phyloP scores from a whole-genome alignment of 2,329 filamentous ascomycete genomes.

The Simplicillium aogashimaense region DNA sequence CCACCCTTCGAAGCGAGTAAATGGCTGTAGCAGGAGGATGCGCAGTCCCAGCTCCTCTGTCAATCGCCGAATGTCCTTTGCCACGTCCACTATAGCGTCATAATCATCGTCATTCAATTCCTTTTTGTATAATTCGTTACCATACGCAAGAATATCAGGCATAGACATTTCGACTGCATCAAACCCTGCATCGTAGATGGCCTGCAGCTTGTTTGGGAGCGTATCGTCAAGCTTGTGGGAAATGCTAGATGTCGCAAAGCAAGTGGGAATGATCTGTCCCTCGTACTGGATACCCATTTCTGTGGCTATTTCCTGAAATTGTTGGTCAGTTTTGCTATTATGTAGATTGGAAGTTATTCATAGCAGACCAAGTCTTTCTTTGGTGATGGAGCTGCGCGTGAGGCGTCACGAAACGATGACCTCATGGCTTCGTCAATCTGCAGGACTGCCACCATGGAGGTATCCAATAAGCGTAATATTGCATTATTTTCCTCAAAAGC shows the following conservation, averaged over 20 bases:
- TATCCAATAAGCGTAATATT: too few relatives aligned
- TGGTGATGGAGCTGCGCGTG: too few relatives aligned
- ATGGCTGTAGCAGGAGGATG: conserved; percentile 66
- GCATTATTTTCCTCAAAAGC: too few relatives aligned
- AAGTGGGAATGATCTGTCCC: conserved; percentile 26
- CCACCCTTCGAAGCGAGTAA: conserved; percentile 72
- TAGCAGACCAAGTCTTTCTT: too few relatives aligned
- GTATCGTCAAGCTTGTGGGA: conserved; percentile 33
- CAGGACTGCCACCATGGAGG: too few relatives aligned
- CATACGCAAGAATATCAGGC: conserved; percentile 59
- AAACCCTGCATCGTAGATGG: conserved; percentile 57
- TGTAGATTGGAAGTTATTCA: too few relatives aligned
- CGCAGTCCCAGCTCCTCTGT: conserved; percentile 43
- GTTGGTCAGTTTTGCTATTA: too few relatives aligned
- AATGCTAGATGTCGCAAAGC: conserved; percentile 48
- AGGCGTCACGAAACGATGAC: too few relatives aligned
- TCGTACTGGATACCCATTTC: conserved; percentile 2
- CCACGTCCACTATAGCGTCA: conserved; percentile 43
- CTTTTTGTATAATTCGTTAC: conserved; percentile 35
- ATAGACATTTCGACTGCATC: conserved; percentile 64
- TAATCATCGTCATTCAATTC: conserved; percentile 50
- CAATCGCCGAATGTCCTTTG: conserved; percentile 40
- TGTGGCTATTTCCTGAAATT: too few relatives aligned
- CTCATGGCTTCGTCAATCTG: too few relatives aligned
- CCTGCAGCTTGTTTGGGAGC: conserved; percentile 49